These are phyloP conservation scores for Wallacemonas rigidus DNA, from an alignment of 208 protist species.

Conservation along the genomic window DNA sequence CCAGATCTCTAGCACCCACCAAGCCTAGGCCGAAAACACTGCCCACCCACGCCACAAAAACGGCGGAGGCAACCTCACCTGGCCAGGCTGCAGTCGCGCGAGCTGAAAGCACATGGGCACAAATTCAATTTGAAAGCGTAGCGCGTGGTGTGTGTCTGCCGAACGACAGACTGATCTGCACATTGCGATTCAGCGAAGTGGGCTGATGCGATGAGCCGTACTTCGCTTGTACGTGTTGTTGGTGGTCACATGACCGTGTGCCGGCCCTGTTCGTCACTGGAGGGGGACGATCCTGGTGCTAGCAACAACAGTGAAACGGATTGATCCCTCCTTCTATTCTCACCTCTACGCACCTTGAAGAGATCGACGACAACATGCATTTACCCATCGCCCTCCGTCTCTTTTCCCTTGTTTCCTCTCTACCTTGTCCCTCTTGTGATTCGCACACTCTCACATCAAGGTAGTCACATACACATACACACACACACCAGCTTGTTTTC, in stretches of 20 bases:
- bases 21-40: neutral
- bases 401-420: conserved; percentile 5
- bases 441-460: neutral
- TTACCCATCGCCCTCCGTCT: neutral
- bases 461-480: neutral
- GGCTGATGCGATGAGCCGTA: neutral
- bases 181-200: neutral
- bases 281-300: no score
- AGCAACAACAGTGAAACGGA: no score
- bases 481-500: neutral
- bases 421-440: neutral
- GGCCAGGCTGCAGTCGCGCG: no score
- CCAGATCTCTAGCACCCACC: neutral
- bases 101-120: no score
- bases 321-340: no score
- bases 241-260: no score
- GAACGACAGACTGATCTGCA: neutral
- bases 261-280: neutral
- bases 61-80: no score
- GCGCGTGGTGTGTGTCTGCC: no score
- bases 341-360: no score
- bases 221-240: no score
- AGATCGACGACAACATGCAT: no score
- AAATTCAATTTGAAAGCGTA: no score
- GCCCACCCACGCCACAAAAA: neutral